Base-by-base conservation (phyloP, 495 filamentous ascomycete genomes). In the Immersiella caudata region DNA sequence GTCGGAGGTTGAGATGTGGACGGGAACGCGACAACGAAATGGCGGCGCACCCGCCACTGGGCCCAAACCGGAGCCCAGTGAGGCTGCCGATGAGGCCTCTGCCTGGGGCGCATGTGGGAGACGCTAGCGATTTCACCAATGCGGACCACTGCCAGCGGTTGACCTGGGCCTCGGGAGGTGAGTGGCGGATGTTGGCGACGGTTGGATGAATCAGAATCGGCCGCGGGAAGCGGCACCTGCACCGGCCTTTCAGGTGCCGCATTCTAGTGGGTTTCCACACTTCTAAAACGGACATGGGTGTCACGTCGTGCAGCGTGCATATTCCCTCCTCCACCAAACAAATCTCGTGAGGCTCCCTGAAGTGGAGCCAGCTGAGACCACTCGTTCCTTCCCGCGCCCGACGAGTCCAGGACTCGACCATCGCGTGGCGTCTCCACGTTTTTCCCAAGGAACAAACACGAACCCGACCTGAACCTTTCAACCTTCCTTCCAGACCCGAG, bases 11-110 rank as follows among this genome's bases (percentile, higher is more conserved):
- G n/a, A n/a, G n/a, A 7, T 56, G 52, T 33, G 52, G 52, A 26
- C n/a, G 6, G 52, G 25, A n/a, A 56, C 9, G 52, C 52, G 25
- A 56, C 7, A 56, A 26, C 52, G n/a, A n/a, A 56, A 9, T 22
- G 52, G 52, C 52, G 52, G 52, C 11, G 52, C 5, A 36, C 33
- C 2, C 40, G 25, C 11, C 11, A 56, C 52, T n/a, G n/a, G n/a
- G n/a, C 52, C 22, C 52, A 46, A 12, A 2, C 52, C 20, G 20
- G 52, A 22, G 25, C 52, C 52, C 21, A 22, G 52, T 56, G 20
- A 56, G 52, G 52, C 52, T 56, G 52, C 52, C 52, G 52, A n/a
- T 56, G 52, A 56, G 52, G 52, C 52, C 52, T 22, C 52, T 56
- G 52, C 52, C 52, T 22, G 52, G 52, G 52, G 52, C 52, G 52